Evolutionary conservation across 352 stramenopile species (phyloP).

Genomic region (Phytophthora megakarya): DNA sequence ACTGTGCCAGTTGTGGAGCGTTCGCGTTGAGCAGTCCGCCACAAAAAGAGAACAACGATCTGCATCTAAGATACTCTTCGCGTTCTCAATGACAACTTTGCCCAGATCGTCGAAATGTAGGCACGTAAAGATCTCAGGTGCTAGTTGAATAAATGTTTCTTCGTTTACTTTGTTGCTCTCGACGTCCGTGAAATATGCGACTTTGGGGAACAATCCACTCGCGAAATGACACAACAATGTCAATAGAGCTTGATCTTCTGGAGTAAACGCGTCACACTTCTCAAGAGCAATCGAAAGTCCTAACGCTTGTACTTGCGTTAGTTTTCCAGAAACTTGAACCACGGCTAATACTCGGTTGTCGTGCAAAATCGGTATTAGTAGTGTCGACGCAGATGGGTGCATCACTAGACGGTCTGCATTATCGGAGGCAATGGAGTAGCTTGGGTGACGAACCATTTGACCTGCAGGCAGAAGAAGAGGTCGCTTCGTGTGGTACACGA

Average conservation of each 20-base stretch:
- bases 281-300: slow-evolving; percentile 69
- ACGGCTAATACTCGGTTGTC: slow-evolving; percentile 45
- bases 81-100: slow-evolving; percentile 80
- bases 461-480: slow-evolving; percentile 61
- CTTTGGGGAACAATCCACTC: slow-evolving; percentile 69
- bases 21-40: slow-evolving; percentile 52
- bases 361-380: slow-evolving; percentile 62
- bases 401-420: slow-evolving; percentile 67
- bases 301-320: slow-evolving; percentile 56
- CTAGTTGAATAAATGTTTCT: slow-evolving; percentile 73
- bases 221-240: slow-evolving; percentile 61
- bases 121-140: slow-evolving; percentile 80
- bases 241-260: slow-evolving; percentile 61
- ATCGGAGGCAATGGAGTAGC: slow-evolving; percentile 54
- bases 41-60: slow-evolving; percentile 81
- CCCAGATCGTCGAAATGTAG: slow-evolving; percentile 79
- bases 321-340: slow-evolving; percentile 71
- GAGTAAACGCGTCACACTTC: slow-evolving; percentile 59
- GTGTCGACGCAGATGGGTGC: slow-evolving; percentile 59
- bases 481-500: slow-evolving; percentile 71
- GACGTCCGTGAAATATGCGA: slow-evolving; percentile 78
- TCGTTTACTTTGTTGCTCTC: slow-evolving; percentile 86
- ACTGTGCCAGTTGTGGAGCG: slow-evolving; percentile 76
- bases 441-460: slow-evolving; percentile 49
- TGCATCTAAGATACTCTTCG: slow-evolving; percentile 74